Conservation (phyloP, 2,329 filamentous ascomycete genomes). For the Pyrenochaeta sp. region DNA sequence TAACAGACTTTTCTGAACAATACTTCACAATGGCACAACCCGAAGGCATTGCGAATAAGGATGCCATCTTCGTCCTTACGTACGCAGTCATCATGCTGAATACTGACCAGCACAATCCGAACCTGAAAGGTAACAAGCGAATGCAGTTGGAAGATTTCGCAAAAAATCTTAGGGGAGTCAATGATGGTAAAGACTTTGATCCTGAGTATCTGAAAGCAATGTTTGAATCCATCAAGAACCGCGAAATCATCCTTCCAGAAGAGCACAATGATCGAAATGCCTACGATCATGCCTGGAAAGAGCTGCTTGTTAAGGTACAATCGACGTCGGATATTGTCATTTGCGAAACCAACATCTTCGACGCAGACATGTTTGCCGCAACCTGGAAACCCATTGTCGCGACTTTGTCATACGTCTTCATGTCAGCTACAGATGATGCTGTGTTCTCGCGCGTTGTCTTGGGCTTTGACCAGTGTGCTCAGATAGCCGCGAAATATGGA, state of each 20-base stretch:
- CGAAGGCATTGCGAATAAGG: slow-evolving; percentile 81
- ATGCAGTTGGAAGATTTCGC: slow-evolving; percentile 88
- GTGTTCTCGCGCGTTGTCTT: slow-evolving; percentile 94
- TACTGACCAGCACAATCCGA: slow-evolving; percentile 95
- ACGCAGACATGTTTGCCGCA: slow-evolving; percentile 95
- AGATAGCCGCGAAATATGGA: slow-evolving; percentile 85
- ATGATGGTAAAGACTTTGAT: slow-evolving; percentile 84
- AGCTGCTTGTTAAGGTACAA: slow-evolving; percentile 85
- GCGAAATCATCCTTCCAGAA: slow-evolving; percentile 96
- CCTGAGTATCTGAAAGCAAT: slow-evolving; percentile 85
- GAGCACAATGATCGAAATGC: slow-evolving; percentile 97
- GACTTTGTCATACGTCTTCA: slow-evolving; percentile 96
- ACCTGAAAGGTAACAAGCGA: slow-evolving; percentile 77
- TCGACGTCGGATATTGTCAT: slow-evolving; percentile 76
- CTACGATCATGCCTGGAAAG: slow-evolving; percentile 98
- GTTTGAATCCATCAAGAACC: slow-evolving; percentile 87
- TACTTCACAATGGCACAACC: slow-evolving; percentile 77
- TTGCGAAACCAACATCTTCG: slow-evolving; percentile 92
- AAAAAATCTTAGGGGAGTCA: slow-evolving; percentile 89
- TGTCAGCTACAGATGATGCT: slow-evolving; percentile 96
- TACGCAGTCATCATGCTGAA: slow-evolving; percentile 99
- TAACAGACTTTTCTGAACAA: slow-evolving; percentile 85
- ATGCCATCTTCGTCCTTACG: slow-evolving; percentile 87
- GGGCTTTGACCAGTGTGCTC: slow-evolving; percentile 94
- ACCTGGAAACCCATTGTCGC: slow-evolving; percentile 96